These are phyloP conservation scores for Mycena latifolia DNA, from an alignment of 768 basidiomycete species.

Conservation along the genomic window DNA sequence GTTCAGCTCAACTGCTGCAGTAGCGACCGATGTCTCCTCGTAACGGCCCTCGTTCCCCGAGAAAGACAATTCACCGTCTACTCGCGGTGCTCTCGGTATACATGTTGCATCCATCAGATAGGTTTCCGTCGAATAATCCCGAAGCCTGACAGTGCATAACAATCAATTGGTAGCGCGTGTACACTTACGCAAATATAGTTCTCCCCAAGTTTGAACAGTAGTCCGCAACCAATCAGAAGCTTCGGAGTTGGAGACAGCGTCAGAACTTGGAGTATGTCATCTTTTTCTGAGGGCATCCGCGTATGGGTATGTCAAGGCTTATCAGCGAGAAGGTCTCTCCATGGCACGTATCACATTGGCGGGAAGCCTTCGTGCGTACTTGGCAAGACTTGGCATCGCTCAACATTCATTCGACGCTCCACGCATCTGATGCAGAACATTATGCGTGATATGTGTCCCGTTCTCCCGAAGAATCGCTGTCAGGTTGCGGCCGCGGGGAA, in stretches of 20 bases:
- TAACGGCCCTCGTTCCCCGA: too few relatives aligned
- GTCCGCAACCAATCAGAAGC: slow-evolving; percentile 16
- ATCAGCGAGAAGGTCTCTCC: slow-evolving; percentile 11
- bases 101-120: slow-evolving; percentile 1
- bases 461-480: slow-evolving; percentile 14
- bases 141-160: slow-evolving; percentile 4
- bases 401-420: too few relatives aligned
- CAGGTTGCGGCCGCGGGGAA: slow-evolving; percentile 5
- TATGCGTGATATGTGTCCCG: slow-evolving; percentile 5
- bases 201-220: slow-evolving; percentile 9
- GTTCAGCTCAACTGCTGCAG: too few relatives aligned
- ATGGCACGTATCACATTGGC: too few relatives aligned
- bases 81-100: slow-evolving; percentile 7
- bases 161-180: slow-evolving; percentile 10
- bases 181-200: slow-evolving; percentile 15
- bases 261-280: slow-evolving; percentile 11
- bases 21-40: too few relatives aligned
- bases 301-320: slow-evolving; percentile 9
- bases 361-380: too few relatives aligned
- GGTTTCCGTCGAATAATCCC: slow-evolving; percentile 3
- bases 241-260: slow-evolving; percentile 6
- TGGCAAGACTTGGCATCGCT: not conserved
- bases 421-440: too few relatives aligned
- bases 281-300: slow-evolving; percentile 7
- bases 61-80: too few relatives aligned